Evolutionary conservation across 1,284 basidiomycete species (phyloP), one percentile per base, ranked within the genome.

Genomic region (Irpex sp.): DNA sequence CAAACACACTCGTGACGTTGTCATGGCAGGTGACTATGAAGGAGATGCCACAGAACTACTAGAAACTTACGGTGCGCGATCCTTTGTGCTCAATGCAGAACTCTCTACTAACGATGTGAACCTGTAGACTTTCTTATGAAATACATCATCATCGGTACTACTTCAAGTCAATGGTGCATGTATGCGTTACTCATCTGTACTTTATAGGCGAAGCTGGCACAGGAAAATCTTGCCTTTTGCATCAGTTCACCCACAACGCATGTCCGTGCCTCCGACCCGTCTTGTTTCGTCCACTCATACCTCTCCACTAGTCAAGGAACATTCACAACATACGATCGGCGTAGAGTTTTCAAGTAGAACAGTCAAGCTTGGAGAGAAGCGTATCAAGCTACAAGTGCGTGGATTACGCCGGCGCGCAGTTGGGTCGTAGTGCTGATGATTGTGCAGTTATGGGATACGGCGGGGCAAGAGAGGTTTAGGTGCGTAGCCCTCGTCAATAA

Each of bases 261-360:
- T 97, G 96, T 97, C 71, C 69, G 93, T 82, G 48, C 58, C 54
- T 44, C 36, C 55, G 17, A 34, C 57, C 62, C 3, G 26, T 26
- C 26, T 26, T 26, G 57, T 52, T 58, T 49, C 56, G 55, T 57
- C 13, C 59, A 49, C 36, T 60, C 34, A 58, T 57, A 9, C 37
- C 49, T 48, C 36, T 37, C 57, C 58, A 59, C 51, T 74, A 97
- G 96, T 97, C 85, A 97, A 97, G 78, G 92, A 96, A 70, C 92
- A 97, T 73, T 96, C 96, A 0, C 92, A 96, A 76, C 97, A 99
- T 75, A 99, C 97, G 11, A 98, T 99, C 66, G 97, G 96, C 9
- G 95, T 97, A 38, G 96, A 97, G 73, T 97, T 97, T 75, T 94
- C 93, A 7, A 95, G 93, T 74, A 82, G 94, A 65, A 94, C 93